These are phyloP conservation scores for Rosa multiflora DNA, from an alignment of 306 rosid genomes.

Conservation along the genomic window DNA sequence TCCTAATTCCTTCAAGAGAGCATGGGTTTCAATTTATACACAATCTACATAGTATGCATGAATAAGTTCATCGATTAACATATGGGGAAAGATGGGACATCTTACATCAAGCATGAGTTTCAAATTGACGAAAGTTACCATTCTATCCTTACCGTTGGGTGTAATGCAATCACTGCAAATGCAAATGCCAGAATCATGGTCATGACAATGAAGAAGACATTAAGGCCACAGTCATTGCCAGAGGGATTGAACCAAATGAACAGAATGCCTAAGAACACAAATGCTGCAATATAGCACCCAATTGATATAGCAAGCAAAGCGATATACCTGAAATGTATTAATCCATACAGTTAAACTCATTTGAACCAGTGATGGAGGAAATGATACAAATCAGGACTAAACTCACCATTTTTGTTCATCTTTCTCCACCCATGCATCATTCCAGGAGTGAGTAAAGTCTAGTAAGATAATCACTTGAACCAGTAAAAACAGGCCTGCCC, in stretches of 20 bases:
- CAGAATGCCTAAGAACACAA: conserved; percentile 63
- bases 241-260: conserved; percentile 97
- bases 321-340: conserved; percentile 58
- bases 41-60: conserved; percentile 4
- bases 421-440: conserved; percentile 95
- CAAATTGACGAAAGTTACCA: background rate
- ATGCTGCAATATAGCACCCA: conserved; percentile 85
- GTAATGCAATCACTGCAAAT: conserved; percentile 69
- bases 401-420: conserved; percentile 89
- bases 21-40: background rate
- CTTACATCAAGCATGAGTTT: background rate
- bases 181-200: conserved; percentile 79
- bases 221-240: conserved; percentile 88
- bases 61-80: background rate
- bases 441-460: conserved; percentile 87
- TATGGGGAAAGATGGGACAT: background rate
- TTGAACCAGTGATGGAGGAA: conserved; percentile 8
- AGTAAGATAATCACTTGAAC: conserved; percentile 86
- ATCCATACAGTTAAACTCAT: conserved; percentile 13
- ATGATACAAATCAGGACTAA: conserved; percentile 9
- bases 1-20: background rate
- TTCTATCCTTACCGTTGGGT: conserved; percentile 63
- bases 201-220: conserved; percentile 89
- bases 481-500: conserved; percentile 91
- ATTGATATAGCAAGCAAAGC: conserved; percentile 81